These are phyloP conservation scores for Noccaea caerulescens DNA, from an alignment of 345 rosid genomes.

Conservation along the genomic window DNA sequence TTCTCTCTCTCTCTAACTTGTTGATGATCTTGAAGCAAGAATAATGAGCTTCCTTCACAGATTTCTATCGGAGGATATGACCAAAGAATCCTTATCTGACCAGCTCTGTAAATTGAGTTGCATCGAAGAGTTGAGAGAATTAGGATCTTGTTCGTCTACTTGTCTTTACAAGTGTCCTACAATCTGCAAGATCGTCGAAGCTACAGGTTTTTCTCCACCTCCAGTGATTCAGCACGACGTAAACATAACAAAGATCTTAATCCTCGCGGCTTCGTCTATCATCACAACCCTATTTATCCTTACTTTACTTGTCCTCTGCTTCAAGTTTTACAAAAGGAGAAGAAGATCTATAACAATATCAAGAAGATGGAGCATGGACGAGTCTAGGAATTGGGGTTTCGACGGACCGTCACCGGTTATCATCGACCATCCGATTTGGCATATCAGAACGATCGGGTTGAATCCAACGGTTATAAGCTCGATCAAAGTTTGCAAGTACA, in stretches of 20 bases:
- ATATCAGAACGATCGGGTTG: constrained; percentile 67
- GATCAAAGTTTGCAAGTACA: constrained; percentile 59
- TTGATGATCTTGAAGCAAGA: constrained; percentile 44
- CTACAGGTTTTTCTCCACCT: constrained; percentile 17
- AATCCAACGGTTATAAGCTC: constrained; percentile 56
- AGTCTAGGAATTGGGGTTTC: constrained; percentile 44
- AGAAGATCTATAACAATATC: constrained; percentile 32
- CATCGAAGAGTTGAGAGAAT: not conserved
- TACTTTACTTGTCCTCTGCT: constrained; percentile 37
- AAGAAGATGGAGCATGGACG: constrained; percentile 43
- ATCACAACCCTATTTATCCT: constrained; percentile 46
- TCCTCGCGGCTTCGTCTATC: constrained; percentile 41
- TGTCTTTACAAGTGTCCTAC: constrained; percentile 39
- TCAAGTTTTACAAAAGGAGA: constrained; percentile 40
- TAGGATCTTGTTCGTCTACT: not conserved
- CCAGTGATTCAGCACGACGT: constrained; percentile 21
- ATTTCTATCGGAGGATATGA: constrained; percentile 19
- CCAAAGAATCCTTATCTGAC: constrained; percentile 7
- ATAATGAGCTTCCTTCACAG: constrained; percentile 40
- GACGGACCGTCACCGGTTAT: constrained; percentile 46
- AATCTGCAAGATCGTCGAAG: constrained; percentile 18
- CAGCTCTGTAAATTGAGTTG: constrained; percentile 10
- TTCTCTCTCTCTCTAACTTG: constrained; percentile 20
- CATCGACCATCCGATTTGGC: constrained; percentile 71
- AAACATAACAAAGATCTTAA: constrained; percentile 32